Conservation (phyloP, 345 rosid genomes). For the Salix purpurea region DNA sequence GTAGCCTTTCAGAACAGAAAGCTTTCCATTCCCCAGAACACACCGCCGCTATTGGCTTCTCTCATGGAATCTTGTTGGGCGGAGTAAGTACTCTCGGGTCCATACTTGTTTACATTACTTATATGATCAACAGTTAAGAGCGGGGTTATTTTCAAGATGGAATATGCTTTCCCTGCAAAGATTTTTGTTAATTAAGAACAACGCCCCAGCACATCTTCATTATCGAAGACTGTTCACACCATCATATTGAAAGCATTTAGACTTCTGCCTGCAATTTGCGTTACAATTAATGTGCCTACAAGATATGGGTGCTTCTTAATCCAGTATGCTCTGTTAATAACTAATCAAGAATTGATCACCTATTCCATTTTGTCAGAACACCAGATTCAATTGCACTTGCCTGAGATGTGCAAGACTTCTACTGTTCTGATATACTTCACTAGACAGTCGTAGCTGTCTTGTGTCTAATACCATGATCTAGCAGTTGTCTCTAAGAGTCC, state of each 20-base stretch:
- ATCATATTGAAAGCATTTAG: neutral
- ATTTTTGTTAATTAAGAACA: no score
- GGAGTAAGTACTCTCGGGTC: slow-evolving; percentile 43
- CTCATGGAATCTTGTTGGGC: slow-evolving; percentile 98
- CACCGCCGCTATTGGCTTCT: slow-evolving; percentile 69
- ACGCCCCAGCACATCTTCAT: neutral
- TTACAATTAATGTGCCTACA: neutral
- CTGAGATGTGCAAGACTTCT: neutral
- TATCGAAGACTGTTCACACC: neutral
- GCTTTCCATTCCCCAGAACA: slow-evolving; percentile 66
- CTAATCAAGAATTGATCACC: no score
- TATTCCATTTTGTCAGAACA: no score
- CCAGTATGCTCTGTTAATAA: no score
- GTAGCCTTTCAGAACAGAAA: slow-evolving; percentile 97
- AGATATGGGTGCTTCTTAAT: no score
- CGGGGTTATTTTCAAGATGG: neutral
- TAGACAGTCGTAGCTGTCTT: neutral
- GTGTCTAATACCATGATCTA: neutral
- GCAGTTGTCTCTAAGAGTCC: neutral
- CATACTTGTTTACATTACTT: neutral
- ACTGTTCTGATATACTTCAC: neutral
- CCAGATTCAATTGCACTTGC: neutral
- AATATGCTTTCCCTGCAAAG: no score
- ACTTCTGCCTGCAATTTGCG: neutral
- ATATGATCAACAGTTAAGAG: neutral